Percentiles rank a stretch among this genome's conserved stretches.
Conservation (phyloP, 1,284 basidiomycete species). For the Phaffia rhodozyma region DNA sequence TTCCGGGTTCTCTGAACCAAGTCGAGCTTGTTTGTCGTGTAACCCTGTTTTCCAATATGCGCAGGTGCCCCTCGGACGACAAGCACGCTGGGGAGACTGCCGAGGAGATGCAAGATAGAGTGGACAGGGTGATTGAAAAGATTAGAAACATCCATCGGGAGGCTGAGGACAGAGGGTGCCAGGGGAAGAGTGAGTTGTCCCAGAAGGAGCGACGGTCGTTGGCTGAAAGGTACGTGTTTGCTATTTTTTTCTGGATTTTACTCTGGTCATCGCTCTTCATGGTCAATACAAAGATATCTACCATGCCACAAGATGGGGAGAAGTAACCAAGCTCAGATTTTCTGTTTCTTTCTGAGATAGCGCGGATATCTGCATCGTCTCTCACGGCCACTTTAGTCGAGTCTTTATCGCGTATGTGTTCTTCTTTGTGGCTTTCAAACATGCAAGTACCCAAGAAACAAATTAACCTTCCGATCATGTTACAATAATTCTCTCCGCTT, state of each 20-base stretch:
- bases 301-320: too few relatives aligned
- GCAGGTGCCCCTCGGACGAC: slow-evolving; percentile 53
- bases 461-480: background rate
- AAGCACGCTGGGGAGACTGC: slow-evolving; percentile 60
- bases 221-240: slow-evolving; percentile 31
- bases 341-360: background rate
- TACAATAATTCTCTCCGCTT: too few relatives aligned
- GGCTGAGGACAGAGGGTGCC: slow-evolving; percentile 50
- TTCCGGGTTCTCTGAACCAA: background rate
- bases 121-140: slow-evolving; percentile 61
- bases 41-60: background rate
- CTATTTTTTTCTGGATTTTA: too few relatives aligned
- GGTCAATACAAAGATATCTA: slow-evolving; percentile 17
- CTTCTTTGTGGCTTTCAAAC: background rate
- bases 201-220: slow-evolving; percentile 22
- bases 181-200: slow-evolving; percentile 40
- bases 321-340: background rate
- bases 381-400: slow-evolving; percentile 75
- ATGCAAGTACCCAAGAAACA: too few relatives aligned
- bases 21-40: background rate
- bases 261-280: slow-evolving; percentile 42
- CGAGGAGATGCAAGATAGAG: slow-evolving; percentile 61
- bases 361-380: slow-evolving; percentile 34
- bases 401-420: slow-evolving; percentile 47
- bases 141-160: slow-evolving; percentile 61